A percentile compares a stretch with the other conserved stretches of the same genome.
phyloP scores from a whole-genome alignment of 2,329 filamentous ascomycete genomes.

The Ceratocystis cacaofunesta region DNA sequence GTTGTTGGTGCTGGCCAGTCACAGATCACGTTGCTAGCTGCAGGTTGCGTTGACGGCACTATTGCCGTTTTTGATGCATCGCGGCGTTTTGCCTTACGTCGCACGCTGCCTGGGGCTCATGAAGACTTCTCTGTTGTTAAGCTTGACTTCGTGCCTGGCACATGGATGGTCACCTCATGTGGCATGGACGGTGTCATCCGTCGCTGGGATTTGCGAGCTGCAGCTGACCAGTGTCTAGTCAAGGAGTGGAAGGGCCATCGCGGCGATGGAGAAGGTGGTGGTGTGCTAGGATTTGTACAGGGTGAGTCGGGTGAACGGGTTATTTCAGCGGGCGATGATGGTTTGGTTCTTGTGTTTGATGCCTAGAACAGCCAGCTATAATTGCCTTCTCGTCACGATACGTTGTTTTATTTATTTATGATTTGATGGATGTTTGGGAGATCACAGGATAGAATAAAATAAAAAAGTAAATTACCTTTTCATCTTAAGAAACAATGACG shows the following conservation, averaged over 20 bases:
- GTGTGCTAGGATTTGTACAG: constrained; percentile 83
- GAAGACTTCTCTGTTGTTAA: constrained; percentile 85
- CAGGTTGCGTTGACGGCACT: constrained; percentile 56
- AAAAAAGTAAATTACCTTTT: neutral
- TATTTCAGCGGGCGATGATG: constrained; percentile 84
- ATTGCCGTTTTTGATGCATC: constrained; percentile 80
- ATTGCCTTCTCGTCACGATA: neutral
- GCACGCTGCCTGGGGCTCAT: constrained; percentile 69
- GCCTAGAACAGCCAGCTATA: constrained; percentile 24
- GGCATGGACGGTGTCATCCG: constrained; percentile 86
- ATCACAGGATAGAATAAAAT: constrained; percentile 9
- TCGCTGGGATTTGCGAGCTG: constrained; percentile 68
- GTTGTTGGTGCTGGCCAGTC: constrained; percentile 31
- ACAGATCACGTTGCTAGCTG: constrained; percentile 39
- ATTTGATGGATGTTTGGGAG: neutral
- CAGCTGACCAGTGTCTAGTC: constrained; percentile 50
- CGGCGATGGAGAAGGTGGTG: constrained; percentile 71
- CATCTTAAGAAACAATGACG: neutral
- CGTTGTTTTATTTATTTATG: neutral
- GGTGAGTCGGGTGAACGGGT: constrained; percentile 57
- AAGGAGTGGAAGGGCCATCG: constrained; percentile 86
- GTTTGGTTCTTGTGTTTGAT: constrained; percentile 53
- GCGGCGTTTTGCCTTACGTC: constrained; percentile 71
- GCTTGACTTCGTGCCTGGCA: constrained; percentile 62
- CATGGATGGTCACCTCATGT: constrained; percentile 66